Base-by-base conservation (phyloP, 1,284 basidiomycete species). In the Anthracocystis setariae region DNA sequence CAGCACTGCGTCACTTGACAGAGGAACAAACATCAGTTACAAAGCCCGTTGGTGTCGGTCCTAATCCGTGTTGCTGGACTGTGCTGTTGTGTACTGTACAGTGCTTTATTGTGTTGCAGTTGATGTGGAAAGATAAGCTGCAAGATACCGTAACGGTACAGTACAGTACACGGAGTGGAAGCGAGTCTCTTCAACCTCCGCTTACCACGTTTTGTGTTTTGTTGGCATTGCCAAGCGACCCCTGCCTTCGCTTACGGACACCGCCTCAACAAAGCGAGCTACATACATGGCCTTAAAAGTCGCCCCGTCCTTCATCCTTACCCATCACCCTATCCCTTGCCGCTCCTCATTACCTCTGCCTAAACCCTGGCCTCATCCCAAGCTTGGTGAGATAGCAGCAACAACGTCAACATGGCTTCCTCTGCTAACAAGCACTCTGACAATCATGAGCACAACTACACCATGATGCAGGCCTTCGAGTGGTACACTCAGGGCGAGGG, bases 401-500 rank as follows among this genome's bases (percentile, higher is more conserved):
- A 33, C 18, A 27, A 21, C 23, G 21, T 24, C 61, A 71, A 58
- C 33, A 72, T 72, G 69, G 71, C 71, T 47, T 73, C 66, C 45
- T 61, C 66, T 9, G 71, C 71, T 17, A 73, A 73, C 61, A 73
- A 73, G 71, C 71, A 73, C 32, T 49, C 66, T 4, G 63, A 73
- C 50, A 43, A 52, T 44, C 72, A 73, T 47, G 64, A 68, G 56
- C 73, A 65, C 55, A 76, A 76, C 57, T 71, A 68, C 54, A 74
- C 68, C 51, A 69, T 73, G 62, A 53, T 74, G 68, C 74, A 76
- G 25, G 74, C 73, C 29, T 76, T 74, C 56, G 74, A 76, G 47
- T 67, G 81, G 79, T 71, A 86, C 87, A 51, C 83, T 82, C 39
- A 86, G 87, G 77, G 85, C 85, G 44, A 84, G 82, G 55, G 86